Evolutionary conservation across 75 land plant genomes (phyloP), one percentile per base, ranked within the genome.

Genomic region (Adiantum capillusveneris): DNA sequence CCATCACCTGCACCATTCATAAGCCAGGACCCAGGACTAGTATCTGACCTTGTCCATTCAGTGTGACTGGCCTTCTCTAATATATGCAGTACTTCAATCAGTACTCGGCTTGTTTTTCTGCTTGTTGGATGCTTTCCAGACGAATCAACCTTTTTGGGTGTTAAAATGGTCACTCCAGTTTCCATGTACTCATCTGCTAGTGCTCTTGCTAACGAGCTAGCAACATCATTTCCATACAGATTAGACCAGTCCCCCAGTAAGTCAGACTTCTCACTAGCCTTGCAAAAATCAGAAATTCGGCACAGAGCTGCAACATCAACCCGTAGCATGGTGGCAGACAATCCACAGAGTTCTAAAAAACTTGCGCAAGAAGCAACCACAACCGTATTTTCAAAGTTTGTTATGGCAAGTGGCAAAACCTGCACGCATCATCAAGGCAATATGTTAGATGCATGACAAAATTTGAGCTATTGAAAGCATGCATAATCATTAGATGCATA

Each of bases 261-360:
- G 50, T 63, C 64, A 31, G 81, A 64, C 18, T 67, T 74, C 14
- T 64, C 67, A 22, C 56, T 54, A 6, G 19, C 25, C 66, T 69
- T 62, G 54, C 75, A 80, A 43, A 67, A 80, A 30, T 70, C 56
- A 50, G 91, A 74, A 49, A 95, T 90, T 30, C 96, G 75, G 60
- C 74, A 65, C 43, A 95, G 66, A 19, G 86, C 83, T 62, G 96
- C 82, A 62, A 95, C 49, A 62, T 95, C 96, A 1, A 89, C 71
- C 46, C 81, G 88, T 44, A 90, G 80, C 62, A 78, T 64, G 39
- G 65, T 68, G 20, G 86, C 85, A 63, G 91, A 82, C 28, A 95
- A 50, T 11, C 99, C 99, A 82, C 96, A 90, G 51, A 95, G 81
- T 59, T 95, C 99, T 60, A 89, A 44, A 25, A 95, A 67, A 63